A percentile compares a stretch with the other conserved stretches of the same genome.
phyloP scores from a whole-genome alignment of 176 grass and related monocot species.

The Oryza nivara region DNA sequence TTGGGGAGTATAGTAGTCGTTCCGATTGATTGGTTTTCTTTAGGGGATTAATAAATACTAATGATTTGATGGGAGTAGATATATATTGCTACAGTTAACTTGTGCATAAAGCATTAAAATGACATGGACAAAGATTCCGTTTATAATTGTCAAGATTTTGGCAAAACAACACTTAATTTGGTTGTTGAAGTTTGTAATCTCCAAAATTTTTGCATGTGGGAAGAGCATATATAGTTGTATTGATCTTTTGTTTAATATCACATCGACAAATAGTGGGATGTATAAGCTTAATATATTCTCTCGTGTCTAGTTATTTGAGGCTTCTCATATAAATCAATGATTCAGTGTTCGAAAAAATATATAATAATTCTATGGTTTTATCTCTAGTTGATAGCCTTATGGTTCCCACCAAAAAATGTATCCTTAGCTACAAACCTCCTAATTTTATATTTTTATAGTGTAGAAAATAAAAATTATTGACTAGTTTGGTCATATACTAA shows the following conservation, averaged over 20 bases:
- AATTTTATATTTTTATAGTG: too few relatives aligned
- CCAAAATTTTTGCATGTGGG: neutral
- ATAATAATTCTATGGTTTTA: too few relatives aligned
- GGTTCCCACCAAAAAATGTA: too few relatives aligned
- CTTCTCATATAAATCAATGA: too few relatives aligned
- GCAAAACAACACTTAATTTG: neutral
- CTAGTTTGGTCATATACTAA: too few relatives aligned
- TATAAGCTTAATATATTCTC: neutral
- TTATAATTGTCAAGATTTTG: neutral
- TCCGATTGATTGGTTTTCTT: neutral
- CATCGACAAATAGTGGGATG: neutral
- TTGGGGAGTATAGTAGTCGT: neutral
- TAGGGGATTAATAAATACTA: neutral
- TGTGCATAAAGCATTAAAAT: neutral
- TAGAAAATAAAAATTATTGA: too few relatives aligned
- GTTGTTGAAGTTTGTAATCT: neutral
- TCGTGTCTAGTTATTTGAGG: too few relatives aligned
- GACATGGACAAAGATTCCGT: neutral
- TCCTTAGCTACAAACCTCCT: too few relatives aligned
- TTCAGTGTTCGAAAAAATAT: too few relatives aligned
- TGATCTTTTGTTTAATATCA: too few relatives aligned
- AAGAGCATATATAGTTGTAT: too few relatives aligned
- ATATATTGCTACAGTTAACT: neutral
- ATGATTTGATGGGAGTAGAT: neutral
- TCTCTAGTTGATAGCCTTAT: too few relatives aligned